Evolutionary conservation across 2,329 filamentous ascomycete species (phyloP).

Genomic region (Nothophaeocryptopus gaeumannii): DNA sequence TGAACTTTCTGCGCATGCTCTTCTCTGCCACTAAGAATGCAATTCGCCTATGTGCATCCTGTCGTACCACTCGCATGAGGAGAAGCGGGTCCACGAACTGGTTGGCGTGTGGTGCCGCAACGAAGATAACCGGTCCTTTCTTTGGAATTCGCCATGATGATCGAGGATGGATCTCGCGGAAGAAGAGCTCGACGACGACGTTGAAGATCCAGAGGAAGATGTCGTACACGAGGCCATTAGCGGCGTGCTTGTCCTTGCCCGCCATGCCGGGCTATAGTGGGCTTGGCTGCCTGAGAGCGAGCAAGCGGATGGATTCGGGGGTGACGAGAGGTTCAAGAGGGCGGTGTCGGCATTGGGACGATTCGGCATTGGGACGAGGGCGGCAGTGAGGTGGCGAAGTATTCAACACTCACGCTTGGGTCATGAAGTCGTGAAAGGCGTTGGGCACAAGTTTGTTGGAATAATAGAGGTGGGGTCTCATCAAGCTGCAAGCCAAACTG

Average conservation of each 20-base stretch:
- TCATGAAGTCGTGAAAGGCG: too few relatives aligned
- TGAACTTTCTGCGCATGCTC: slow-evolving; percentile 84
- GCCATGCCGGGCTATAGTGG: too few relatives aligned
- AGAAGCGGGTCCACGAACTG: slow-evolving; percentile 97
- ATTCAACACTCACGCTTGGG: too few relatives aligned
- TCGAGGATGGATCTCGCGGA: slow-evolving; percentile 92
- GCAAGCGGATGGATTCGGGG: too few relatives aligned
- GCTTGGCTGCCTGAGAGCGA: too few relatives aligned
- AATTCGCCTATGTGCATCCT: slow-evolving; percentile 82
- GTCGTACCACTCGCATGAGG: slow-evolving; percentile 83
- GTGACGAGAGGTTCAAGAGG: too few relatives aligned
- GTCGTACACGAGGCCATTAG: slow-evolving; percentile 56
- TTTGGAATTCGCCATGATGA: slow-evolving; percentile 93
- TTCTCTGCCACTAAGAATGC: slow-evolving; percentile 94
- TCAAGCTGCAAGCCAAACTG: too few relatives aligned
- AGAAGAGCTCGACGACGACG: slow-evolving; percentile 91
- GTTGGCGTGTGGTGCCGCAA: slow-evolving; percentile 95
- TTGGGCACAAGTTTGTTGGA: too few relatives aligned
- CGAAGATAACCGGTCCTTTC: slow-evolving; percentile 85
- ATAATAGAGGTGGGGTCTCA: too few relatives aligned
- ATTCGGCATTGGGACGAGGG: too few relatives aligned
- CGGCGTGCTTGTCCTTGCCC: slow-evolving; percentile 25
- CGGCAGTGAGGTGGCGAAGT: too few relatives aligned
- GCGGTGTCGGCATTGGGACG: too few relatives aligned
- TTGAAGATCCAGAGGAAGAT: slow-evolving; percentile 73